These are phyloP conservation scores for Heliamphora ciliata DNA, from an alignment of 179 eudicot species.

Conservation along the genomic window DNA sequence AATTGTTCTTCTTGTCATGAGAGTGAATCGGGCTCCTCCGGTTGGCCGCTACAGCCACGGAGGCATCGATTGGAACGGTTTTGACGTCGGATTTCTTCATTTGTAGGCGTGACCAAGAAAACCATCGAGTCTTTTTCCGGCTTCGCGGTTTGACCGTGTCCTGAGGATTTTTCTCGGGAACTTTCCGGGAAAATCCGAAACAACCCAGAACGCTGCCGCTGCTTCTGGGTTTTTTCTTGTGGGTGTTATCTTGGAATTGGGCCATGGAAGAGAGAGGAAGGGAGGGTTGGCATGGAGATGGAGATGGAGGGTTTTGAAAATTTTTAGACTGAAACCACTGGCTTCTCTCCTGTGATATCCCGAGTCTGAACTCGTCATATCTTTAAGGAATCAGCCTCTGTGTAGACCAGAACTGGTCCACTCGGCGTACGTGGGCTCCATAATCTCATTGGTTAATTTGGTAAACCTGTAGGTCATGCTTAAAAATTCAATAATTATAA, in stretches of 20 bases:
- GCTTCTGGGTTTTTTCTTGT: slow-evolving; percentile 6
- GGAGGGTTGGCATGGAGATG: neutral
- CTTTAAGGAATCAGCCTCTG: no score
- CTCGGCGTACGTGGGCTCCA: no score
- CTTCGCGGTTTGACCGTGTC: neutral
- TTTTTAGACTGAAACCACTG: no score
- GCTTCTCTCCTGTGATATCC: no score
- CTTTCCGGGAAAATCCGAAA: slow-evolving; percentile 11
- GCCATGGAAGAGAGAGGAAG: slow-evolving; percentile 3
- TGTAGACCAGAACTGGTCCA: no score
- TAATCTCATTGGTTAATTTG: no score
- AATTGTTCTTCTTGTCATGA: neutral
- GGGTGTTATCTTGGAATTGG: neutral
- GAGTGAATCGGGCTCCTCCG: neutral
- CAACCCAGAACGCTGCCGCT: slow-evolving; percentile 16
- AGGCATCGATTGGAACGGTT: slow-evolving; percentile 4
- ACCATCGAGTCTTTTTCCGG: neutral
- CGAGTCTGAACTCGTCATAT: no score
- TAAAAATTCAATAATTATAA: no score
- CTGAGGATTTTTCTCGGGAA: neutral
- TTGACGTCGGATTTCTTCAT: slow-evolving; percentile 9
- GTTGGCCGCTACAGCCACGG: neutral
- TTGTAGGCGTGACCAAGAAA: neutral
- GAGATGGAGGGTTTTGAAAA: no score
- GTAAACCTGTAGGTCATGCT: no score